A percentile compares a stretch with the other conserved stretches of the same genome.
Conservation (phyloP, 2,329 filamentous ascomycete species). For the Xylaria sp. region DNA sequence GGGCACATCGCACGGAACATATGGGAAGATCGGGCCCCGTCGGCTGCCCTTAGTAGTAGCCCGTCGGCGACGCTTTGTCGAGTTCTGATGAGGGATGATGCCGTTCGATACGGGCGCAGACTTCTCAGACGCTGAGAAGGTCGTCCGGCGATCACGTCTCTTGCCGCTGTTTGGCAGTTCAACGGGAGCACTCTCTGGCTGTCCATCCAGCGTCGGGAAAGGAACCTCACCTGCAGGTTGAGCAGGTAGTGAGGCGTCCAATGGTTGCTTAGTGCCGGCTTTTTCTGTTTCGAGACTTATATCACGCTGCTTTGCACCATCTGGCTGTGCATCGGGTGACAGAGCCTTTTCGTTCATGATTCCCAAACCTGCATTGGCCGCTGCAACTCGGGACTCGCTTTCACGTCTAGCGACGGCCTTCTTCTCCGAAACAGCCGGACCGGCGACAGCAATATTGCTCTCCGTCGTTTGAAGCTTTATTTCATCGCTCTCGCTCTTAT, state of each 20-base stretch:
- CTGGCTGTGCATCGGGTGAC: slow-evolving; percentile 13
- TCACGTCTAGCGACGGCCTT: slow-evolving; percentile 18
- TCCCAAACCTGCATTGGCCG: slow-evolving; percentile 15
- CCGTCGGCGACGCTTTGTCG: slow-evolving; percentile 56
- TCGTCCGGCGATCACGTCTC: slow-evolving; percentile 47
- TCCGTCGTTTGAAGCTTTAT: slow-evolving; percentile 35
- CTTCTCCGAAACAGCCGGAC: slow-evolving; percentile 25
- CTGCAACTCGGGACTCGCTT: slow-evolving; percentile 17
- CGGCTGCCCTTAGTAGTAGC: slow-evolving; percentile 65
- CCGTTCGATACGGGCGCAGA: slow-evolving; percentile 34
- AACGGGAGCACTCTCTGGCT: slow-evolving; percentile 23
- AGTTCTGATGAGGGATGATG: slow-evolving; percentile 31
- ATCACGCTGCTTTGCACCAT: slow-evolving; percentile 18
- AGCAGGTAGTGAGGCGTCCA: slow-evolving; percentile 39
- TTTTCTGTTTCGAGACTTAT: slow-evolving; percentile 22
- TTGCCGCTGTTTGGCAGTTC: slow-evolving; percentile 32
- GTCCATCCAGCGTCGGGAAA: slow-evolving; percentile 45
- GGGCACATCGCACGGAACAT: slow-evolving; percentile 74
- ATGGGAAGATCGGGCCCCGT: slow-evolving; percentile 56
- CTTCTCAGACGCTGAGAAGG: slow-evolving; percentile 51
- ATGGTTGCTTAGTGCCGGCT: slow-evolving; percentile 17
- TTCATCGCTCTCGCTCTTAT: slow-evolving; percentile 51
- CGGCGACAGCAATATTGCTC: slow-evolving; percentile 21
- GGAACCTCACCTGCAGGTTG: slow-evolving; percentile 40
- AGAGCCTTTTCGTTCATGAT: slow-evolving; percentile 24